Conservation (phyloP, 1,139 yeast species). For the Scheffersomyces titani region DNA sequence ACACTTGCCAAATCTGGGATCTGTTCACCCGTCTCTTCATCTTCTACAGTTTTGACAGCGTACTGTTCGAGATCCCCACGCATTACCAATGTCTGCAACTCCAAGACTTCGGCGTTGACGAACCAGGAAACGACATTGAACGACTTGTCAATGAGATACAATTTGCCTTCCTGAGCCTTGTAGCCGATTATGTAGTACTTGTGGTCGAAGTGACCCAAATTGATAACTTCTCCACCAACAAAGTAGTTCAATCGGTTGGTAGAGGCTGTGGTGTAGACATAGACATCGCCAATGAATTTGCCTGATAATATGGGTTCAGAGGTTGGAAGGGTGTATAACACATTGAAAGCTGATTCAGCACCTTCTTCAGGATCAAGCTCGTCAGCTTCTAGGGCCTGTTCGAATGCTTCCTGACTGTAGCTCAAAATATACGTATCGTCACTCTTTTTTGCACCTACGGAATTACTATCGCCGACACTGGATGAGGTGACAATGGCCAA, state of each 20-base stretch:
- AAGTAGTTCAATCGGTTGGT: constrained; percentile 89
- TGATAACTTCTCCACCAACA: constrained; percentile 92
- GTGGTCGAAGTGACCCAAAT: constrained; percentile 90
- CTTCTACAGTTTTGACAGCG: constrained; percentile 31
- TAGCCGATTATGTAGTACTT: constrained; percentile 87
- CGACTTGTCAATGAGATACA: constrained; percentile 89
- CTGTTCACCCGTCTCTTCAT: constrained; percentile 43
- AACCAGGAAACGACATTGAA: constrained; percentile 81
- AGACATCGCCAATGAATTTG: constrained; percentile 96
- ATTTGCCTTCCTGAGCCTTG: constrained; percentile 83
- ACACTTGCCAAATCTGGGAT: constrained; percentile 53
- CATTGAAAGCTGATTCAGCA: constrained; percentile 82
- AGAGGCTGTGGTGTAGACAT: constrained; percentile 77
- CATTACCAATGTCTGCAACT: constrained; percentile 91
- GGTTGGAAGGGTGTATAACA: constrained; percentile 70
- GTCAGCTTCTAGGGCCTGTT: constrained; percentile 60
- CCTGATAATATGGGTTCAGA: constrained; percentile 82
- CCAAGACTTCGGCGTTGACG: constrained; percentile 81
- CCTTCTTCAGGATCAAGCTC: constrained; percentile 80
- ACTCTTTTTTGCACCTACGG: constrained; percentile 28
- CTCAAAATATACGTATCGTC: constrained; percentile 82
- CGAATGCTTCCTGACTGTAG: constrained; percentile 68
- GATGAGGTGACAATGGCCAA: constrained; percentile 70
- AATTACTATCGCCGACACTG: constrained; percentile 10
- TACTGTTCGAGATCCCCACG: constrained; percentile 79